A percentile compares a stretch with the other conserved stretches of the same genome.
Conservation (phyloP, 1,139 yeast species). For the Yamadazyma atmosphaerica region DNA sequence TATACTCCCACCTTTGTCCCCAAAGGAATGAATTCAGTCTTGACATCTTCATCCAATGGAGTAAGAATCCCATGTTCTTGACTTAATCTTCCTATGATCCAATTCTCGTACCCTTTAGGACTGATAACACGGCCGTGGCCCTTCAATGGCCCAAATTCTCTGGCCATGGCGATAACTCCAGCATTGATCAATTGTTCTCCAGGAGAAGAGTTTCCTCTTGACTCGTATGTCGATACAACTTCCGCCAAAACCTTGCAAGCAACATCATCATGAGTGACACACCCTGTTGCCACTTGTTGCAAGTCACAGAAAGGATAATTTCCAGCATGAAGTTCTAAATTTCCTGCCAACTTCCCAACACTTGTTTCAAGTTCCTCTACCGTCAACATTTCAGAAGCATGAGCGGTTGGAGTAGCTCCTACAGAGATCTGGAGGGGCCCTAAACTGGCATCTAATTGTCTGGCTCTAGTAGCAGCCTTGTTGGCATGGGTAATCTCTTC, state of each 20-base stretch:
- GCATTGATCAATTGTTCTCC: slow-evolving; percentile 71
- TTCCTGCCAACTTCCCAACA: slow-evolving; percentile 40
- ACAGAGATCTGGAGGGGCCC: slow-evolving; percentile 49
- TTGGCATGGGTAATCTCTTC: slow-evolving; percentile 60
- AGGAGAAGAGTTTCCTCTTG: slow-evolving; percentile 44
- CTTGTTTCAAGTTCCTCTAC: slow-evolving; percentile 18
- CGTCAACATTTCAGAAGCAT: slow-evolving; percentile 46
- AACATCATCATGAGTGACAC: slow-evolving; percentile 47
- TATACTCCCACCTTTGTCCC: slow-evolving; percentile 57
- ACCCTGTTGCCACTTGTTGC: slow-evolving; percentile 72
- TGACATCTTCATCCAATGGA: slow-evolving; percentile 28
- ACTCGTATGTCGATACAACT: slow-evolving; percentile 59
- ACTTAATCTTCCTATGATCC: slow-evolving; percentile 59
- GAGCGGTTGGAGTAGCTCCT: slow-evolving; percentile 85
- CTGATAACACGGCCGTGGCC: slow-evolving; percentile 49
- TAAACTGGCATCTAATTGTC: slow-evolving; percentile 25
- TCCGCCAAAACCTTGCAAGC: slow-evolving; percentile 64
- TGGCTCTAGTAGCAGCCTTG: slow-evolving; percentile 44
- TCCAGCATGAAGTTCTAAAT: slow-evolving; percentile 76
- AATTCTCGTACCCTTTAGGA: slow-evolving; percentile 40
- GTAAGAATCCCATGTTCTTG: slow-evolving; percentile 66
- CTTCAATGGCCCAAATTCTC: slow-evolving; percentile 56
- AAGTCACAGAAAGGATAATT: slow-evolving; percentile 72
- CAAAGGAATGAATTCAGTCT: slow-evolving; percentile 39
- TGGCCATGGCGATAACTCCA: slow-evolving; percentile 69